These are phyloP conservation scores for Aspergillus sp. DNA, from an alignment of 2,329 filamentous ascomycete species.

Conservation along the genomic window DNA sequence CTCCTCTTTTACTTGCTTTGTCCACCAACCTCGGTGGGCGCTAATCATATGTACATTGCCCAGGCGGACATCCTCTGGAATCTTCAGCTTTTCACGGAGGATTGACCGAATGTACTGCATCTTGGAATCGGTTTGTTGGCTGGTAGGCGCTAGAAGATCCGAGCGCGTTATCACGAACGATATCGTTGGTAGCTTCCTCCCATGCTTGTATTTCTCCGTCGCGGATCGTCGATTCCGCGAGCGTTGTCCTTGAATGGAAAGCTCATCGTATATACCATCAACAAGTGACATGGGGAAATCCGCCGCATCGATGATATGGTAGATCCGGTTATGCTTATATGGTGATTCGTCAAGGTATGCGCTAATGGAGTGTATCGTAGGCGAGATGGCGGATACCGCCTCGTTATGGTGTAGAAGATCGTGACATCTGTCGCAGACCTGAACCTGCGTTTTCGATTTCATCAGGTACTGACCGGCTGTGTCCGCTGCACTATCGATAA, in stretches of 20 bases:
- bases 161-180: conserved; percentile 89
- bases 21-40: conserved; percentile 87
- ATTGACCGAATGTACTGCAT: conserved; percentile 83
- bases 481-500: conserved; percentile 21
- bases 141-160: conserved; percentile 80
- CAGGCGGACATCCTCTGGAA: conserved; percentile 69
- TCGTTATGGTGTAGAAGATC: conserved; percentile 72
- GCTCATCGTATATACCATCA: conserved; percentile 68
- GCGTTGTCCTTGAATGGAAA: conserved; percentile 72
- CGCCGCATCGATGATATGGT: conserved; percentile 90
- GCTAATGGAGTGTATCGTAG: conserved; percentile 75
- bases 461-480: conserved; percentile 23
- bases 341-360: conserved; percentile 87
- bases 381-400: conserved; percentile 73
- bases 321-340: conserved; percentile 88
- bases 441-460: conserved; percentile 18
- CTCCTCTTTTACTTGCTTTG: conserved; percentile 77
- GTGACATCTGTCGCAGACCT: conserved; percentile 83
- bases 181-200: conserved; percentile 73
- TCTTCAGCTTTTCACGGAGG: conserved; percentile 72
- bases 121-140: conserved; percentile 77
- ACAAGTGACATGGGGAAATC: conserved; percentile 95
- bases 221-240: conserved; percentile 78
- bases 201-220: conserved; percentile 62
- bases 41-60: conserved; percentile 88